Base-by-base conservation (phyloP, 495 filamentous ascomycete species). In the Podospora anserina region DNA sequence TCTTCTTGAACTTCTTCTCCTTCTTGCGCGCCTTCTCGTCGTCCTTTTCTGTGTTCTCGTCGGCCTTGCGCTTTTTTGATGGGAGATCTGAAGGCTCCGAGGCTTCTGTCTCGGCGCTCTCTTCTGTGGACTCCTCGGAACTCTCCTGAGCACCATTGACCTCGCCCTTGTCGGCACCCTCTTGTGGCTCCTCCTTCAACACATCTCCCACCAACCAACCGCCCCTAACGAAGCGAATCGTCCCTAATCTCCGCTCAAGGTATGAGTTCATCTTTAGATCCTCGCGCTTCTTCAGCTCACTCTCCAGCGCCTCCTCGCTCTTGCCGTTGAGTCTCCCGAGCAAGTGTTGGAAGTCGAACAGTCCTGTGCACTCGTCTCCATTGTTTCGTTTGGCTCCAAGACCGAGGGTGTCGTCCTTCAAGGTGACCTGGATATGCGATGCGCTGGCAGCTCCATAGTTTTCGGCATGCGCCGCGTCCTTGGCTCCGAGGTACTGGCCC, bases 301-400 rank as follows among this genome's bases (percentile, higher is more conserved):
- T 81, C 75, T 88, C 82, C 63, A 94, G 76, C 65, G 86, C 83
- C 28, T 79, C 85, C 66, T 92, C 90, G 54, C 84, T 87, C 77
- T 92, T 96, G 26, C 94, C 94, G 78, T 97, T 99, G 59, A 99
- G 80, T 61, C 94, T 84, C 60, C 95, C 94, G 20, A 99, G 82
- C 2, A 99, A 77, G 67, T 88, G 88, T 74, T 94, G 91, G 70
- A 97, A 92, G 3, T 86, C 90, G 71, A 93, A 90, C 15, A 97
- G 83, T 0, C 94, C 95, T 20, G 89, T 89, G 66, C 90, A 92
- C 68, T 93, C 90, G 64, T 90, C 87, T 63, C 87, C 87, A 63
- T 86, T 88, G 71, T 84, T 81, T 16, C 81, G 77, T 72, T 91
- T 90, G 44, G 93, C 94, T 39, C 94, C 94, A 20, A 99, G 83